phyloP scores from a whole-genome alignment of 2,329 filamentous ascomycete genomes.

The Myotisia sp. region DNA sequence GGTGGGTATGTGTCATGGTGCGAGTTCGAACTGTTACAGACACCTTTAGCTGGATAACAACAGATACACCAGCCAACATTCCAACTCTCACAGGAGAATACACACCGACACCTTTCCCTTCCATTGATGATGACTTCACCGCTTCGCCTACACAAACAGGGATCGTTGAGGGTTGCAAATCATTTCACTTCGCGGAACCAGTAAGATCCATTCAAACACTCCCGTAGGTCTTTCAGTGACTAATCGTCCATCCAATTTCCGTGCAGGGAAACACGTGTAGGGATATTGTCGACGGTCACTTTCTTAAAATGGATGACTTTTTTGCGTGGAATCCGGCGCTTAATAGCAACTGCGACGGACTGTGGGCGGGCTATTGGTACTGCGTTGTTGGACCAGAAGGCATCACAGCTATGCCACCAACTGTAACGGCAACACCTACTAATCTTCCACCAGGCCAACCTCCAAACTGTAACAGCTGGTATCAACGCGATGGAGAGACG shows the following conservation, averaged over 20 bases:
- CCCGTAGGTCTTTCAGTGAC: too few species aligned
- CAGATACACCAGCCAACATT: too few species aligned
- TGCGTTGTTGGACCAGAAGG: too few species aligned
- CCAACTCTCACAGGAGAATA: too few species aligned
- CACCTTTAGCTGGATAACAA: too few species aligned
- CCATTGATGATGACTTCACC: too few species aligned
- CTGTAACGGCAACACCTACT: neutral
- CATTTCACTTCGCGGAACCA: too few species aligned
- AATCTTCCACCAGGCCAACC: slow-evolving; percentile 9
- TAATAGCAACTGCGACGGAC: slow-evolving; percentile 3
- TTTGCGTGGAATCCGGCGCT: neutral
- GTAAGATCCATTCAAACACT: too few species aligned
- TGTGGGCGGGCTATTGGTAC: slow-evolving; percentile 7
- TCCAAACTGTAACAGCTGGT: slow-evolving; percentile 15
- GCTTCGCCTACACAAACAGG: slow-evolving; percentile 6
- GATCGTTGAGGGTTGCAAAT: slow-evolving; percentile 4
- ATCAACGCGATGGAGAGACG: slow-evolving; percentile 12
- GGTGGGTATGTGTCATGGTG: slow-evolving; percentile 8
- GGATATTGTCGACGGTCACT: too few species aligned
- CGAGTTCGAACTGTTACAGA: slow-evolving; percentile 3
- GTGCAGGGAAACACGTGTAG: too few species aligned
- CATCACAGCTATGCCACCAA: neutral
- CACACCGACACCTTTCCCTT: too few species aligned
- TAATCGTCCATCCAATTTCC: too few species aligned
- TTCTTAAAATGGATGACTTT: neutral